A percentile compares a stretch with the other conserved stretches of the same genome.
These are phyloP conservation scores for Amniculicola lignicola DNA, from an alignment of 495 filamentous ascomycete species.

Conservation along the genomic window DNA sequence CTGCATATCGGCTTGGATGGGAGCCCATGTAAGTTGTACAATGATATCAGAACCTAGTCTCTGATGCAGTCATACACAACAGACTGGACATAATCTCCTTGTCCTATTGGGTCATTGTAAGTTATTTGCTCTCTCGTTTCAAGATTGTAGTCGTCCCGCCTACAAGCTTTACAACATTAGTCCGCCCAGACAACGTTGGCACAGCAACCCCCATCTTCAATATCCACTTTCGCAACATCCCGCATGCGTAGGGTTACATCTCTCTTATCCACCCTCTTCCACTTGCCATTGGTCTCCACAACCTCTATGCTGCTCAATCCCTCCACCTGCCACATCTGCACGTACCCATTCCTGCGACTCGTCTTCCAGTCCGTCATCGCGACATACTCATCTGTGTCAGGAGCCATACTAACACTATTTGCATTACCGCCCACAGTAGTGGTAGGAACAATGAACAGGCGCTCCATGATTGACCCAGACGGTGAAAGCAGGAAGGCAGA, in stretches of 20 bases:
- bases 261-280: neutral
- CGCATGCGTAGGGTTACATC: neutral
- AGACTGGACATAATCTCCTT: too few relatives aligned
- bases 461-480: neutral
- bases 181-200: slow-evolving; percentile 2
- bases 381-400: neutral
- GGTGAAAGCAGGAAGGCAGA: neutral
- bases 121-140: too few relatives aligned
- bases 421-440: neutral
- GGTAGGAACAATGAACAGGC: neutral
- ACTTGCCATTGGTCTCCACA: neutral
- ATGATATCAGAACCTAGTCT: too few relatives aligned
- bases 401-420: neutral
- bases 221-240: neutral
- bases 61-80: too few relatives aligned
- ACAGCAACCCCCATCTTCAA: slow-evolving; percentile 3
- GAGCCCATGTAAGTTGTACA: too few relatives aligned
- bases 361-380: slow-evolving; percentile 1
- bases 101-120: too few relatives aligned
- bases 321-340: neutral
- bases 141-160: too few relatives aligned
- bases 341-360: neutral
- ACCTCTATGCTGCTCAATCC: neutral
- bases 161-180: too few relatives aligned
- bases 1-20: too few relatives aligned